Evolutionary conservation across 495 filamentous ascomycete genomes (phyloP), one percentile per base, ranked within the genome.

Genomic region (Trichoderma asperelloides): DNA sequence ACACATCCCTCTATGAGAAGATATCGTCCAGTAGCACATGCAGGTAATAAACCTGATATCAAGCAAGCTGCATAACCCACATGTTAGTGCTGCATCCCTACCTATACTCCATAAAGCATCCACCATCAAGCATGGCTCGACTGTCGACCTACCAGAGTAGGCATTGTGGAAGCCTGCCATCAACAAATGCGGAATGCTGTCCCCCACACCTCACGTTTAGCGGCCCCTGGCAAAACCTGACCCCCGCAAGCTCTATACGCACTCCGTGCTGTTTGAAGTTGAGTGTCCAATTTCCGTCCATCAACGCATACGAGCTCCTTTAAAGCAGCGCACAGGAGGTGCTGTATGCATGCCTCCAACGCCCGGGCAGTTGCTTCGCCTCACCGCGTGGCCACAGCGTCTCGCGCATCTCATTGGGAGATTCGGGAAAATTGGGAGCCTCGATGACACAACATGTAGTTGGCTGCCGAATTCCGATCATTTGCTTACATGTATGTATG

Each of bases 241-340:
- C 23, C 55, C 27, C 28, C 12, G 28, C 25, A 60, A 13, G 27
- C 55, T 60, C 55, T 30, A 21, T 25, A 5, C 13, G 55, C 4
- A 21, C 47, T 51, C 47, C 47, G 55, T 60, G 55, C 2, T 60
- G 55, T 60, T 30, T 60, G 55, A 30, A 13, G 25, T 60, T 60
- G 27, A 60, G 55, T 60, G 55, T 15, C 16, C 55, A 60, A 60
- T 60, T 60, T 60, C 55, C 25, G 55, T 60, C 11, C 28, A 21
- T 21, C 55, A 60, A 60, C 23, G 55, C 55, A 60, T 60, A 60
- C 55, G 55, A 60, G 25, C 55, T 60, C 55, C 55, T 33, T 60
- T 60, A 28, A 28, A 30, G 11, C 55, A 60, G 25, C 25, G 23
- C 33, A 37, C 33, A 37, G 9, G 33, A 37, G 33, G 33, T 37